Evolutionary conservation across 257 asterid species (phyloP).

Genomic region (Gynochthodes officinalis): DNA sequence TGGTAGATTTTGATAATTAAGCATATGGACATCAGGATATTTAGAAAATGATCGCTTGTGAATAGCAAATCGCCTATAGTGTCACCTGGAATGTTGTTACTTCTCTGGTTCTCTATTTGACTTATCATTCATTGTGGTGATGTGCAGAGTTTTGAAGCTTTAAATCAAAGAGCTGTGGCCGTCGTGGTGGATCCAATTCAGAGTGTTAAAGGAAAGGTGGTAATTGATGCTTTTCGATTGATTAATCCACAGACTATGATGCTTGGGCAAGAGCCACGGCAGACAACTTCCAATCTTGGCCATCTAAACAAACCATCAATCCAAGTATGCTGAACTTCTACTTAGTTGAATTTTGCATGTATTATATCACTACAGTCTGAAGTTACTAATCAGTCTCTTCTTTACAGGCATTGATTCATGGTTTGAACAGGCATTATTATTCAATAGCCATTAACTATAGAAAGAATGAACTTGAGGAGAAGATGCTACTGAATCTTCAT

Average conservation of each 20-base stretch:
- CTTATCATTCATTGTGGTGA: slow-evolving; percentile 10
- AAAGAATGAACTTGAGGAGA: slow-evolving; percentile 98
- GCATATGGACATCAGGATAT: no score
- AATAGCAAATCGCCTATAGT: neutral
- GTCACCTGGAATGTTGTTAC: neutral
- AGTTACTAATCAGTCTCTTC: neutral
- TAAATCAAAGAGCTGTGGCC: slow-evolving; percentile 94
- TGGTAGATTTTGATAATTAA: neutral
- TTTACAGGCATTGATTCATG: slow-evolving; percentile 87
- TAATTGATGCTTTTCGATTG: slow-evolving; percentile 96
- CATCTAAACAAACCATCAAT: slow-evolving; percentile 97
- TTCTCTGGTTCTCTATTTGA: neutral
- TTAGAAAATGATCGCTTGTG: neutral
- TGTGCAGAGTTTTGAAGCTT: slow-evolving; percentile 93
- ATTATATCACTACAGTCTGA: neutral
- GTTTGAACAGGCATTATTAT: slow-evolving; percentile 92
- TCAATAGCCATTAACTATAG: slow-evolving; percentile 95
- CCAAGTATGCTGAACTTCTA: slow-evolving; percentile 44
- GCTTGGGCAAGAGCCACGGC: slow-evolving; percentile 99
- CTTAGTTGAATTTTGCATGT: neutral
- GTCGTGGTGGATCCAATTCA: slow-evolving; percentile 99
- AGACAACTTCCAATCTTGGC: slow-evolving; percentile 95
- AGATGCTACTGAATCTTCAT: slow-evolving; percentile 92
- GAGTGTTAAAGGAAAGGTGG: slow-evolving; percentile 98
- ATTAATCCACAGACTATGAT: slow-evolving; percentile 99